Evolutionary conservation across 1,139 yeast genomes (phyloP).

Genomic region (Kazachstania sp.): DNA sequence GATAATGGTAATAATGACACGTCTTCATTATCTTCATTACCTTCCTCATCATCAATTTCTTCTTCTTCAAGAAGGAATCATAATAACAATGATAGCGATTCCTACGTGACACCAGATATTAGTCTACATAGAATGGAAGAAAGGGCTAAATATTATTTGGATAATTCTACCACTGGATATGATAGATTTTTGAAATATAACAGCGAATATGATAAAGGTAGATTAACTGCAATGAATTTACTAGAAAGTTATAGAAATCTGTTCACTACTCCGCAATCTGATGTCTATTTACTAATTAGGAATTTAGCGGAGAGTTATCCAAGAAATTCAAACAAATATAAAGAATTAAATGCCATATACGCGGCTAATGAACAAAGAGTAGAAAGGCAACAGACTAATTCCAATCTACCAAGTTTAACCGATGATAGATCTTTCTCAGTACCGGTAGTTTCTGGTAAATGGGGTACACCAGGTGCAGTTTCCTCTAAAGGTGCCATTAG

Average conservation of each 20-base stretch:
- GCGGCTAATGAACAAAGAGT: slow-evolving; percentile 22
- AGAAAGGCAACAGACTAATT: slow-evolving; percentile 24
- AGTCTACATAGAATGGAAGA: slow-evolving; percentile 67
- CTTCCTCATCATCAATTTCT: slow-evolving; percentile 11
- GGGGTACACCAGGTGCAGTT: slow-evolving; percentile 17
- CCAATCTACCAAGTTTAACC: slow-evolving; percentile 51
- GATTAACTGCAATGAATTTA: slow-evolving; percentile 44
- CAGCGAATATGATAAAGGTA: slow-evolving; percentile 39
- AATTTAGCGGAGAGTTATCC: slow-evolving; percentile 53
- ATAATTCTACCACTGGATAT: slow-evolving; percentile 43
- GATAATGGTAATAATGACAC: slow-evolving; percentile 8
- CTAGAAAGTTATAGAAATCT: slow-evolving; percentile 43
- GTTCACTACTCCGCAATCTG: slow-evolving; percentile 40
- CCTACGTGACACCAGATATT: slow-evolving; percentile 33
- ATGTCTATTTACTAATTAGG: slow-evolving; percentile 44
- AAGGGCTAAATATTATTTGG: slow-evolving; percentile 71
- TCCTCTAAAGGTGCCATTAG: slow-evolving; percentile 9
- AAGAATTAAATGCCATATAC: slow-evolving; percentile 31
- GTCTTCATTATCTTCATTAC: slow-evolving; percentile 10
- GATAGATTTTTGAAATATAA: slow-evolving; percentile 45
- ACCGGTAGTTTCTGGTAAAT: slow-evolving; percentile 18
- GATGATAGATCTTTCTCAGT: slow-evolving; percentile 22
- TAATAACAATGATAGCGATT: background rate
- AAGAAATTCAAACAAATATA: slow-evolving; percentile 30
- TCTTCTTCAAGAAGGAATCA: slow-evolving; percentile 2